These are phyloP conservation scores for Nidularia pulvinata DNA, from an alignment of 768 basidiomycete genomes.

Conservation along the genomic window DNA sequence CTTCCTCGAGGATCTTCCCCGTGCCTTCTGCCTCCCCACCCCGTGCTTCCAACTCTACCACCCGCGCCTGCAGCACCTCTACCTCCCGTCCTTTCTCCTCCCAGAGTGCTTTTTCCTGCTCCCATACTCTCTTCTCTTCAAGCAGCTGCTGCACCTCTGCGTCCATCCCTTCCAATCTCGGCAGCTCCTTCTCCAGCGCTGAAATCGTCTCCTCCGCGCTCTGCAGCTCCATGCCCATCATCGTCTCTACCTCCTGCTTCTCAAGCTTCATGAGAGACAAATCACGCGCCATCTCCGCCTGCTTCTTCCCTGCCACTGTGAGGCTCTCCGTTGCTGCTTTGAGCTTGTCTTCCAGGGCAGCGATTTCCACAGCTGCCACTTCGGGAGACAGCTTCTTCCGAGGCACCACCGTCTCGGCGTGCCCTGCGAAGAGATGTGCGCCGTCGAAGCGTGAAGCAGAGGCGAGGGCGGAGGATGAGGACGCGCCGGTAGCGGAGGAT, in stretches of 20 bases:
- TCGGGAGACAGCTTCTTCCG: conserved; percentile 38
- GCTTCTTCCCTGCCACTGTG: conserved; percentile 57
- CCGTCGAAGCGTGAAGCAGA: conserved; percentile 70
- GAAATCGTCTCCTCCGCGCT: conserved; percentile 64
- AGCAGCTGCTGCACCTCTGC: conserved; percentile 43
- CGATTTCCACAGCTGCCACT: conserved; percentile 40
- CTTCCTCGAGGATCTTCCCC: conserved; percentile 33
- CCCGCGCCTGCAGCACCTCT: conserved; percentile 36
- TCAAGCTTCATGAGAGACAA: conserved; percentile 62
- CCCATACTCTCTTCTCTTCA: conserved; percentile 51
- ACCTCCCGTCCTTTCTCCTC: conserved; percentile 33
- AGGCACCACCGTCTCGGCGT: conserved; percentile 67
- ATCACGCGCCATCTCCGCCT: conserved; percentile 61
- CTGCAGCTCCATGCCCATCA: conserved; percentile 65
- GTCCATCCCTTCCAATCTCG: conserved; percentile 47
- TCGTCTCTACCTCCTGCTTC: conserved; percentile 68
- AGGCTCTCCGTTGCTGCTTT: conserved; percentile 60
- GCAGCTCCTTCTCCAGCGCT: conserved; percentile 54
- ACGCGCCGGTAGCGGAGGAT: conserved; percentile 39
- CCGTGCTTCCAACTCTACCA: conserved; percentile 40
- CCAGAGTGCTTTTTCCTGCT: conserved; percentile 41
- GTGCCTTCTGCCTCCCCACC: conserved; percentile 38
- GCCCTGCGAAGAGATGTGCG: conserved; percentile 84
- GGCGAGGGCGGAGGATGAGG: conserved; percentile 41
- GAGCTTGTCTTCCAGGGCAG: conserved; percentile 63